phyloP scores from a whole-genome alignment of 768 basidiomycete genomes.

The Lentinula boryana region DNA sequence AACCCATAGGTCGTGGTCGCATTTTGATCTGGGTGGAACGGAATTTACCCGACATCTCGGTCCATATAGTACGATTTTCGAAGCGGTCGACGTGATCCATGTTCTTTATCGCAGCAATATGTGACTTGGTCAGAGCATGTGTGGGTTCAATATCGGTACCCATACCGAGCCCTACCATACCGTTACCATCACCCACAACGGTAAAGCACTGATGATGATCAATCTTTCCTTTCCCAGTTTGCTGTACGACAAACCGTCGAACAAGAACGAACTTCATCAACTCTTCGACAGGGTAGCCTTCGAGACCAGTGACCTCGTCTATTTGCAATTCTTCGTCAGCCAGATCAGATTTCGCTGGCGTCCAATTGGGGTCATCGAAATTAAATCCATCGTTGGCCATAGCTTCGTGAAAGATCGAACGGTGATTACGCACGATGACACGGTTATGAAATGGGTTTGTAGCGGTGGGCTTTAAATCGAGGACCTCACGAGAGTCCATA shows the following conservation, averaged over 20 bases:
- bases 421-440: constrained; percentile 64
- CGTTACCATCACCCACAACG: constrained; percentile 79
- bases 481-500: constrained; percentile 53
- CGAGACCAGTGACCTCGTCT: constrained; percentile 19
- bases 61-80: constrained; percentile 93
- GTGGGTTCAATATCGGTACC: constrained; percentile 62
- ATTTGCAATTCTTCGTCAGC: constrained; percentile 23
- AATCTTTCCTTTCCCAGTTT: constrained; percentile 93
- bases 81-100: constrained; percentile 95
- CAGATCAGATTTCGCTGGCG: constrained; percentile 17
- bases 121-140: constrained; percentile 52
- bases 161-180: constrained; percentile 77
- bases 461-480: constrained; percentile 46
- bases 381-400: constrained; percentile 25
- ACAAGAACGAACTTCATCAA: constrained; percentile 39
- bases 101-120: constrained; percentile 67
- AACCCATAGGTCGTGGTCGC: constrained; percentile 81
- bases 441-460: constrained; percentile 53
- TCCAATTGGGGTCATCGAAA: constrained; percentile 14
- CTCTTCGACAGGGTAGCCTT: constrained; percentile 9
- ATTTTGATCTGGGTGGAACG: constrained; percentile 78
- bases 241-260: constrained; percentile 65
- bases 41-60: constrained; percentile 79
- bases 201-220: constrained; percentile 54
- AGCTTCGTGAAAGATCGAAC: constrained; percentile 54